Evolutionary conservation across 1,284 basidiomycete species (phyloP), one percentile per base, ranked within the genome.

Genomic region (Rhodotorula sp.): DNA sequence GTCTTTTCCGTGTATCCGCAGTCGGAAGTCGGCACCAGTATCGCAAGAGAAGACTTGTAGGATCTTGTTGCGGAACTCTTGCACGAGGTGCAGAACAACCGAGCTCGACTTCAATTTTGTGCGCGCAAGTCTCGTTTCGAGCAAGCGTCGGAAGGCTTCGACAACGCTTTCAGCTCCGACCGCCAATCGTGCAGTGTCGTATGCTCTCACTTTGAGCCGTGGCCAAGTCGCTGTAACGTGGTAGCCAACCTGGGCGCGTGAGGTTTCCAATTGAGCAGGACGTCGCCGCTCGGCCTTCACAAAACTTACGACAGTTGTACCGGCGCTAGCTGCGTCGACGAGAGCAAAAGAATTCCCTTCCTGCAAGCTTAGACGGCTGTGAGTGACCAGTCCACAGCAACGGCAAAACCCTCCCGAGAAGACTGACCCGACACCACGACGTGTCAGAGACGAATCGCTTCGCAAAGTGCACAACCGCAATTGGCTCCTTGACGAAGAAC

Each of bases 401-500:
- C 12, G 10, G 10, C 37, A 10, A n/a, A n/a, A n/a, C n/a, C n/a
- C n/a, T n/a, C 37, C 10, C 37, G 37, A 12, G 8, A 42, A 12
- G 37, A 69, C 17, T 48, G 5, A 6, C 44, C 49, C 6, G 54
- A 22, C 22, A n/a, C 49, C 49, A 51, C 12, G 20, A 51, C 24
- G 24, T 7, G 42, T 26, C 26, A 7, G 17, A 26, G 60, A 51
- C 57, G 29, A 67, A 65, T 12, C 62, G 48, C 15, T 45, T 20
- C 1, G 63, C 63, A n/a, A 69, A 69, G 26, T 48, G 46, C 1
- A 55, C 42, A 29, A 58, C 51, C 1, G 68, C 65, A 0, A 56
- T 56, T 1, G 65, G 54, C n/a, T 72, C 71, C 20, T 60, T 57
- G 24, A 72, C 60, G 48, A 72, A 72, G 26, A 62, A 26, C 68